Evolutionary conservation across 2,329 filamentous ascomycete genomes (phyloP).

Genomic region (Zymoseptoria brevis): DNA sequence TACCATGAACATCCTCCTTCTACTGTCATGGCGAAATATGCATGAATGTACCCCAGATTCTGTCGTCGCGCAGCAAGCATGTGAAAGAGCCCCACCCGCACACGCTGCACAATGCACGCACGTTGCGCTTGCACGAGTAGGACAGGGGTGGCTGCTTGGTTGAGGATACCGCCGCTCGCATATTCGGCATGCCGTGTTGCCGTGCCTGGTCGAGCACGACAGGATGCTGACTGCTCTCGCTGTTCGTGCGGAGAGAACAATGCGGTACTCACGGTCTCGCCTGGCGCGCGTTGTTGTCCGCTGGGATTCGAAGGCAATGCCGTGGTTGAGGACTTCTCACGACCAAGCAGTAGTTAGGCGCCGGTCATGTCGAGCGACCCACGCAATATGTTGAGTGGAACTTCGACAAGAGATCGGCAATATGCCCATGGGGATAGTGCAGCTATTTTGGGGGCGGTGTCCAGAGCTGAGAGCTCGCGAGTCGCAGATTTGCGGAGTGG

Average conservation of each 20-base stretch:
- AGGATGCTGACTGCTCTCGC: not conserved
- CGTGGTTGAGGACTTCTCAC: not conserved
- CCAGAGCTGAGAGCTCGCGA: not conserved
- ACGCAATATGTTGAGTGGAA: not conserved
- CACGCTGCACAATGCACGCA: not conserved
- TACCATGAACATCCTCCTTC: not conserved
- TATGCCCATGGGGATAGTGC: not conserved
- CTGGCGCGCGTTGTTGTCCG: not conserved
- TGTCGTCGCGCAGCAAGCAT: not conserved
- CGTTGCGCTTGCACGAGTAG: not conserved
- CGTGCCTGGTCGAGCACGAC: not conserved
- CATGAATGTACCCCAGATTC: not conserved
- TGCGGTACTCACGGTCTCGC: not conserved
- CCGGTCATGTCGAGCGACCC: not conserved
- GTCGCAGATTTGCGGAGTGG: not conserved
- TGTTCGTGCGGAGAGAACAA: not conserved
- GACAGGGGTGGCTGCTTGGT: not conserved
- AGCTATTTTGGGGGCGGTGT: not conserved
- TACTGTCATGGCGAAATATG: not conserved
- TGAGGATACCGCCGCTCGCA: not conserved
- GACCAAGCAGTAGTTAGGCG: not conserved
- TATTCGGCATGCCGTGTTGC: not conserved
- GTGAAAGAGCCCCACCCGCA: not conserved
- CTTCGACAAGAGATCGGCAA: not conserved
- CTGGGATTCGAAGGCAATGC: not conserved